phyloP scores from a whole-genome alignment of 352 stramenopile species.

The Globisporangium mamillatum region DNA sequence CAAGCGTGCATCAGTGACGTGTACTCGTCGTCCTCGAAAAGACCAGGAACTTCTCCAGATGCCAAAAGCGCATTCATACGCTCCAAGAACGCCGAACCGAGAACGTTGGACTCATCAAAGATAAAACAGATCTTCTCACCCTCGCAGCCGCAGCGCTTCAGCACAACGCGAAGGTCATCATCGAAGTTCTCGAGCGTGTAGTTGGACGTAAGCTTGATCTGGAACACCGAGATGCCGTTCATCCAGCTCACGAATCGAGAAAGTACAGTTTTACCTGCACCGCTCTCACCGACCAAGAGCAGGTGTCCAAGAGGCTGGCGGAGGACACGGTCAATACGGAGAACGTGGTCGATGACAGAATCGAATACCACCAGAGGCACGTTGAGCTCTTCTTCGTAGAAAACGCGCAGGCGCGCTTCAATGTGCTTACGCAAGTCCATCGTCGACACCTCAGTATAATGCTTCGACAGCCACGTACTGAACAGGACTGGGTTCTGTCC shows the following conservation, averaged over 20 bases:
- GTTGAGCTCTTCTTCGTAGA: slow-evolving; percentile 99
- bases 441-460: slow-evolving; percentile 93
- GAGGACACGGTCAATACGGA: slow-evolving; percentile 98
- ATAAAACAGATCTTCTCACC: slow-evolving; percentile 99
- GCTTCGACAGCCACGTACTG: slow-evolving; percentile 97
- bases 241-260: slow-evolving; percentile 99
- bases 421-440: slow-evolving; percentile 96
- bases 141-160: slow-evolving; percentile 97
- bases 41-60: slow-evolving; percentile 98
- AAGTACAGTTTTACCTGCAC: slow-evolving; percentile 98
- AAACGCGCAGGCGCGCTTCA: slow-evolving; percentile 94
- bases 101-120: slow-evolving; percentile 99
- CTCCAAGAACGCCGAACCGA: slow-evolving; percentile 98
- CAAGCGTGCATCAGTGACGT: slow-evolving; percentile 95
- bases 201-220: slow-evolving; percentile 99
- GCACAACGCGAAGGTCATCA: slow-evolving; percentile 97
- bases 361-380: slow-evolving; percentile 99
- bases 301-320: slow-evolving; percentile 98
- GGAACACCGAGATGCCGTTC: slow-evolving; percentile 99
- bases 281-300: slow-evolving; percentile 98
- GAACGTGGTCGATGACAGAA: slow-evolving; percentile 98
- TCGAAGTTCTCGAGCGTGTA: slow-evolving; percentile 99
- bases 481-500: slow-evolving; percentile 95
- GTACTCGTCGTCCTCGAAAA: slow-evolving; percentile 99
- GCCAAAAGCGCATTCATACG: slow-evolving; percentile 99